Base-by-base conservation (phyloP, 805 yeast species). In the Candida vaughaniae region DNA sequence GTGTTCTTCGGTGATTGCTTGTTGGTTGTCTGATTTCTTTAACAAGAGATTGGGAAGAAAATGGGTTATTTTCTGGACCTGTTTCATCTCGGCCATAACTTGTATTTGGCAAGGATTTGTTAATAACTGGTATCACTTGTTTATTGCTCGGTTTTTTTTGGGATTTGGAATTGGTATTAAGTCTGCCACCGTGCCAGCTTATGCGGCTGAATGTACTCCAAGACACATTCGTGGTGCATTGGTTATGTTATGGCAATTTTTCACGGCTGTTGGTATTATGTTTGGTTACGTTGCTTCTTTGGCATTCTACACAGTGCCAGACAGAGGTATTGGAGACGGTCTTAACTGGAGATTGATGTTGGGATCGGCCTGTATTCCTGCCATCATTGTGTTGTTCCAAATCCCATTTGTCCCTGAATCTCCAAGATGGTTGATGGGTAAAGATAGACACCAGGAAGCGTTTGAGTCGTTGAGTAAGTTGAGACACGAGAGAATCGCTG, bases 201-300 rank as follows among this genome's bases (percentile, higher is more conserved):
- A 75, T 46, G 71, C 80, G 19, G 82, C 85, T 11, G 86, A 80
- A 52, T 72, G 78, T 49, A 53, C 78, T 7, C 85, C 85, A 1
- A 74, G 75, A 10, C 60, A 60, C 9, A 70, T 75, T 27, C 66
- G 87, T 52, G 88, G 88, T 33, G 76, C 85, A 1, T 62, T 82
- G 41, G 78, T 79, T 33, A 79, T 80, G 82, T 65, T 77, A 60
- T 81, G 85, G 84, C 87, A 82, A 61, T 77, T 78, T 49, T 80
- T 80, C 67, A 80, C 85, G n/a, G 86, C 87, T 2, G 75, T 80
- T 35, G 88, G 88, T 41, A 79, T 82, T 44, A 75, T 78, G 75
- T 65, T 81, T 46, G 87, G 87, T 15, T 77, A 78, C 42, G 76
- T 78, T 22, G 67, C 80, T 14, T 69, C 74, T 17, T 69, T 80